Base-by-base conservation (phyloP, 129 eudicot genomes). In the Pseudognaphalium luteoalbum region DNA sequence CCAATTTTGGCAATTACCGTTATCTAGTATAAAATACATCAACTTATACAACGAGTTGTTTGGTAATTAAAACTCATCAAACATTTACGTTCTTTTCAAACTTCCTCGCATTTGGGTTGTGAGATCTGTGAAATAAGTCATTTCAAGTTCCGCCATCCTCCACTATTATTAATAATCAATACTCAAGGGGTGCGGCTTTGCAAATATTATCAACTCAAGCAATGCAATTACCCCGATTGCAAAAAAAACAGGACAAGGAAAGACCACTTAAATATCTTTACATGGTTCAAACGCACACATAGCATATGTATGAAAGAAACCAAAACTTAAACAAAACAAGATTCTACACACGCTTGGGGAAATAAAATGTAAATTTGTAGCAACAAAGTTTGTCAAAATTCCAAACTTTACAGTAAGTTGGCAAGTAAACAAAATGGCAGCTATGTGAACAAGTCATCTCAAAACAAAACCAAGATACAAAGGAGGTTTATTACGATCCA, bases 401-500 rank as follows among this genome's bases (percentile, higher is more conserved):
- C 20, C 75, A 11, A 71, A 51, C 64, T 80, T 34, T 60, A 12
- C 58, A 64, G 66, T 79, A 73, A 80, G 75, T 25, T 52, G 75
- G 62, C 44, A 54, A 78, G 79, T 56, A 69, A 72, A 59, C 74
- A 79, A 11, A 11, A 47, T 47, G n/a, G 54, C 12, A 47, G 54
- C 54, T 14, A 47, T 58, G 80, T 80, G 84, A 83, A 84, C 14
- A 67, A 70, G 77, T 70, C 73, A 42, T 77, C 76, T 75, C 81
- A 44, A 78, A 81, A 82, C 32, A 71, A 17, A 56, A 81, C 71
- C 80, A 81, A 72, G 74, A 84, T 64, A 71, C 66, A 42, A 47
- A 47, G n/a, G 79, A 78, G 59, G 78, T 81, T 87, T 81, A 81
- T 87, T 84, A 83, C 91, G 68, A 81, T 76, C 51, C 69, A 76